Evolutionary conservation across 2,329 filamentous ascomycete genomes (phyloP), one percentile per base, ranked within the genome.

Genomic region (Epichloe scottii): DNA sequence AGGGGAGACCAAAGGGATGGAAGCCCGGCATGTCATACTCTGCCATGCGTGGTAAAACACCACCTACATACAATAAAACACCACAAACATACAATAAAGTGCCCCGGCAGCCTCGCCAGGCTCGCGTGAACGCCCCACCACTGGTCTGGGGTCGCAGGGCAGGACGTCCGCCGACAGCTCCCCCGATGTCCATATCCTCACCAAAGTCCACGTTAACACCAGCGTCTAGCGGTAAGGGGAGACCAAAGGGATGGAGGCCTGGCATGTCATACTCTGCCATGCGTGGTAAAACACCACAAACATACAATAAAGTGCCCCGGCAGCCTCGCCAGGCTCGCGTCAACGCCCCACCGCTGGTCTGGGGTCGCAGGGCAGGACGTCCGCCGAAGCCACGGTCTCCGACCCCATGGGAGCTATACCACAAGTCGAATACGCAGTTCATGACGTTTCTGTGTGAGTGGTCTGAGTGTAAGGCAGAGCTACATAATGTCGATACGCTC

Each of bases 401-500:
- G 15, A 62, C 68, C 14, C 66, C 70, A 0, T 60, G 66, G 43
- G 66, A 70, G 12, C 60, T 70, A 30, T 80, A 77, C 52, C 59
- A 64, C 30, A 58, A 56, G 19, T 60, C 71, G 21, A 60, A 68
- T 21, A 70, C 75, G 5, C 64, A 63, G 4, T 82, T 76, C 57
- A 51, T 71, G n/a, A 62, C 69, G 2, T 84, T 79, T 58, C 53
- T 72, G 10, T 84, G 81, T 62, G 78, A 83, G 60, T 84, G 81
- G 81, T 56, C 65, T 21, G 68, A 68, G 0, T 84, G 81, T 58
- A 71, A 68, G 33, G 80, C 80, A 3, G 76, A 82, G 63, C 66
- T 84, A 44, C 78, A 82, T 48, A 84, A 84, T 58, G 63, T 82
- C 51, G 75, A 76, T 12, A 84, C 79, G 10, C 62, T 84, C 40